A percentile compares a stretch with the other conserved stretches of the same genome.
Evolutionary conservation across 83 land plant genomes (phyloP).

Genomic region (Thuja plicata): DNA sequence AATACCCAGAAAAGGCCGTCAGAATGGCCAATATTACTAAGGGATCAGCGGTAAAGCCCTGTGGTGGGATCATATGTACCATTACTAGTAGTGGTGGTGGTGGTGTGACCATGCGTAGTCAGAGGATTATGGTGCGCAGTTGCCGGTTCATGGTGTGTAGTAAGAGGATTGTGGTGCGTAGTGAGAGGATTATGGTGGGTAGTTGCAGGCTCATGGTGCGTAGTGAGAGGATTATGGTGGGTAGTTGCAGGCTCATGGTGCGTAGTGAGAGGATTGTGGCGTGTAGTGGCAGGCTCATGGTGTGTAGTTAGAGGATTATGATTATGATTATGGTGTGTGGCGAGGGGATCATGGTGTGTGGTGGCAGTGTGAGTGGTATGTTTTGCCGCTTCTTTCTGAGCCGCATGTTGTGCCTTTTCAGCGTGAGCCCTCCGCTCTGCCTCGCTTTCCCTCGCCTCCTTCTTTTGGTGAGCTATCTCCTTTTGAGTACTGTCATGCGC

Average conservation of each 20-base stretch:
- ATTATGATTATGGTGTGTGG: not conserved
- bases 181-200: not conserved
- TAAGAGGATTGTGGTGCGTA: not conserved
- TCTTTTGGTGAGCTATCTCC: slow-evolving; percentile 23
- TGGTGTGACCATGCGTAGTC: too few species aligned
- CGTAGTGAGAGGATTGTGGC: not conserved
- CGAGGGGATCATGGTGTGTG: not conserved
- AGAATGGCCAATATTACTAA: too few species aligned
- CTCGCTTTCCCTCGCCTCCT: slow-evolving; percentile 32
- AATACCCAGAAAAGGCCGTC: too few species aligned
- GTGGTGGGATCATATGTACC: too few species aligned
- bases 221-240: not conserved
- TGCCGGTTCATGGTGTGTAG: not conserved
- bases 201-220: not conserved
- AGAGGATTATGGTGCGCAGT: too few species aligned
- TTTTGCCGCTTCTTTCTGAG: slow-evolving; percentile 9
- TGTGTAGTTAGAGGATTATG: not conserved
- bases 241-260: not conserved
- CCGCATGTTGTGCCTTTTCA: slow-evolving; percentile 26
- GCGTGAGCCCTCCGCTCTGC: slow-evolving; percentile 31
- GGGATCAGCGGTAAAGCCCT: too few species aligned
- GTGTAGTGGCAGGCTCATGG: not conserved
- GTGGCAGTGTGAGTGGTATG: not conserved
- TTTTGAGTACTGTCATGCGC: slow-evolving; percentile 19
- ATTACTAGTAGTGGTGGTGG: too few species aligned